Evolutionary conservation across 164 flowering plant species (phyloP).

Genomic region (Vitis rotundifolia): DNA sequence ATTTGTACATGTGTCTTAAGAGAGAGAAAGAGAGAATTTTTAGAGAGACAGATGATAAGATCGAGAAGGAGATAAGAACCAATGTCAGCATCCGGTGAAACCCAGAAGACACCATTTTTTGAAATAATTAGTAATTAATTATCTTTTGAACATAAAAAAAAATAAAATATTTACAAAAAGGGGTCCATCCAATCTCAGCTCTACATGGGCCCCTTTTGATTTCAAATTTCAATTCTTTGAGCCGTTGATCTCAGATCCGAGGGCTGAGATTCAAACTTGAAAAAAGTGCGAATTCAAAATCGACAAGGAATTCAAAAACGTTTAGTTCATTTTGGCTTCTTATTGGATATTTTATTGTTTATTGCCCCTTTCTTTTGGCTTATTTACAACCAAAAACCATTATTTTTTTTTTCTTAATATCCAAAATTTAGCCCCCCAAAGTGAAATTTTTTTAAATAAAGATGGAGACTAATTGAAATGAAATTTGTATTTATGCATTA

Average conservation of each 20-base stretch:
- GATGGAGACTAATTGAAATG: no score
- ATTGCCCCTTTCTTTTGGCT: background rate
- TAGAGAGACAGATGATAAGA: constrained; percentile 19
- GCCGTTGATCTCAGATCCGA: constrained; percentile 7
- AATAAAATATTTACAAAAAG: background rate
- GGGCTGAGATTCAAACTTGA: constrained; percentile 13
- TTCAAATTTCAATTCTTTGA: constrained; percentile 12
- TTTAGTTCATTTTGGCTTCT: background rate
- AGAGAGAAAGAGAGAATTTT: no score
- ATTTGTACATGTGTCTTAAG: no score
- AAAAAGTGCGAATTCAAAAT: constrained; percentile 1
- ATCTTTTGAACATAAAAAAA: background rate
- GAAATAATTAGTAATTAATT: no score
- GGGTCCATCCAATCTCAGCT: constrained; percentile 11
- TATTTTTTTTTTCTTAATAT: no score
- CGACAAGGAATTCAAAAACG: background rate
- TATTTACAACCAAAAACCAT: background rate
- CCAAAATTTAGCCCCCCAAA: no score
- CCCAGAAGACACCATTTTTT: background rate
- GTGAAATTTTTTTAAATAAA: no score
- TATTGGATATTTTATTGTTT: background rate
- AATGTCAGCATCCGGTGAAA: constrained; percentile 15
- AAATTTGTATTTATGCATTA: no score
- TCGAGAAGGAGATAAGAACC: constrained; percentile 22
- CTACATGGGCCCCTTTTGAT: constrained; percentile 16